Percentiles rank a stretch among this genome's conserved stretches.
Evolutionary conservation across 208 protist genomes (phyloP).

Genomic region (Porcisia deanei): DNA sequence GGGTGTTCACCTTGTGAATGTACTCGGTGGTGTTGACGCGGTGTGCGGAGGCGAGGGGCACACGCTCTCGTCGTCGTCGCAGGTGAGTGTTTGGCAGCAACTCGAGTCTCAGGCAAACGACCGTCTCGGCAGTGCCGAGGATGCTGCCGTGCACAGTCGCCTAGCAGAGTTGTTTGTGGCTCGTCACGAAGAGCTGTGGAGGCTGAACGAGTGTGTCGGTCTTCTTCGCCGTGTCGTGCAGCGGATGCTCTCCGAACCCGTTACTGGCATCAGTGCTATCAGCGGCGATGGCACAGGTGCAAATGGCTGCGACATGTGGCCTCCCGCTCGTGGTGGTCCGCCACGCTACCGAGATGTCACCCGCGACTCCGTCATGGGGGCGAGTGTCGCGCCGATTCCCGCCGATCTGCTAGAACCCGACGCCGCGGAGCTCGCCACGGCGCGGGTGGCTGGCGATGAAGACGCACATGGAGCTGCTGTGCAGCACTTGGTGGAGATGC

Average conservation of each 20-base stretch:
- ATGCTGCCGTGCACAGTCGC: conserved; percentile 18
- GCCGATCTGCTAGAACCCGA: conserved; percentile 47
- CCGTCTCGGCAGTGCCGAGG: conserved; percentile 4
- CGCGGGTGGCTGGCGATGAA: background rate
- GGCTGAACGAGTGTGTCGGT: conserved; percentile 36
- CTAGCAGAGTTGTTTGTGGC: conserved; percentile 55
- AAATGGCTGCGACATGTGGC: background rate
- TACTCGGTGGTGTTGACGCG: conserved; percentile 36
- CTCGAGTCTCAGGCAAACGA: conserved; percentile 1
- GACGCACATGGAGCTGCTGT: conserved; percentile 10
- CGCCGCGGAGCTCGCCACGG: conserved; percentile 16
- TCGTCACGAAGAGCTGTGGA: conserved; percentile 84
- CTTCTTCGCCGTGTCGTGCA: conserved; percentile 26
- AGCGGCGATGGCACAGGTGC: background rate
- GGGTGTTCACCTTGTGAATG: conserved; percentile 55
- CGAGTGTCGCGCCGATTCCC: conserved; percentile 46
- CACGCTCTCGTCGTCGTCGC: conserved; percentile 18
- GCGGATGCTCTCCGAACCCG: conserved; percentile 9
- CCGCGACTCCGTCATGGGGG: conserved; percentile 44
- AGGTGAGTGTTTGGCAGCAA: conserved; percentile 6
- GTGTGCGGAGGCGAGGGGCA: conserved; percentile 24
- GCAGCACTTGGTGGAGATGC: conserved; percentile 25
- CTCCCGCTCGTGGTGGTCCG: background rate
- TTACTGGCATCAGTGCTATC: background rate
- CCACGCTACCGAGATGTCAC: conserved; percentile 30